phyloP scores from a whole-genome alignment of 495 filamentous ascomycete species.

The Hypoxylon cercidicola region DNA sequence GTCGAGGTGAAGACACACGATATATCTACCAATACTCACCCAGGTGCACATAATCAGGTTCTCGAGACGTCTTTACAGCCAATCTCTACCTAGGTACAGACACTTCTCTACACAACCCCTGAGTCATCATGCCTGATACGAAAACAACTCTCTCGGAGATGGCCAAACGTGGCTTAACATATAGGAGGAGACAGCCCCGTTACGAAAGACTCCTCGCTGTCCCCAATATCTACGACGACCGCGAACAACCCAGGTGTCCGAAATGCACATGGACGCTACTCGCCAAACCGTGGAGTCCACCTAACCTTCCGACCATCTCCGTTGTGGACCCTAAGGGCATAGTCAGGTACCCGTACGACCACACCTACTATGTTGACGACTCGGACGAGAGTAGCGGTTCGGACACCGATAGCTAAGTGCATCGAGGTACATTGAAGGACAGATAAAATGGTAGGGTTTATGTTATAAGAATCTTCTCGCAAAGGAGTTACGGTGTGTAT shows the following conservation, averaged over 20 bases:
- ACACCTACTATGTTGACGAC: conserved; percentile 17
- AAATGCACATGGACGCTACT: conserved; percentile 15
- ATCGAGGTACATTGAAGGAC: too few relatives aligned
- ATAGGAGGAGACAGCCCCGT: background rate
- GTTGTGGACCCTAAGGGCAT: conserved; percentile 15
- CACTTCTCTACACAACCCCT: background rate
- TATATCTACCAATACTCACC: too few relatives aligned
- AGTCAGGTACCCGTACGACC: conserved; percentile 16
- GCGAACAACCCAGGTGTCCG: background rate
- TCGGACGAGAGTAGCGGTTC: conserved; percentile 1
- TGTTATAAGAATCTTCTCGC: too few relatives aligned
- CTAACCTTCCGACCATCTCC: conserved; percentile 10
- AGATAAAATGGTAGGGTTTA: too few relatives aligned
- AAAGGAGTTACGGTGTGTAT: too few relatives aligned
- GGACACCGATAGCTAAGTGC: background rate
- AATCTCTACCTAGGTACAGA: too few relatives aligned
- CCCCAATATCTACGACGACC: background rate
- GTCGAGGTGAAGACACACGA: too few relatives aligned
- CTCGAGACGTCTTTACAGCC: too few relatives aligned
- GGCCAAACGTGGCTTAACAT: background rate
- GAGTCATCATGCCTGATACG: background rate
- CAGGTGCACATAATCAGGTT: too few relatives aligned
- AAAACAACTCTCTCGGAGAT: background rate
- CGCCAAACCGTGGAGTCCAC: background rate
- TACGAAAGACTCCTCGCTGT: background rate